These are phyloP conservation scores for Oxyria digyna DNA, from an alignment of 148 eudicot genomes.

Conservation along the genomic window DNA sequence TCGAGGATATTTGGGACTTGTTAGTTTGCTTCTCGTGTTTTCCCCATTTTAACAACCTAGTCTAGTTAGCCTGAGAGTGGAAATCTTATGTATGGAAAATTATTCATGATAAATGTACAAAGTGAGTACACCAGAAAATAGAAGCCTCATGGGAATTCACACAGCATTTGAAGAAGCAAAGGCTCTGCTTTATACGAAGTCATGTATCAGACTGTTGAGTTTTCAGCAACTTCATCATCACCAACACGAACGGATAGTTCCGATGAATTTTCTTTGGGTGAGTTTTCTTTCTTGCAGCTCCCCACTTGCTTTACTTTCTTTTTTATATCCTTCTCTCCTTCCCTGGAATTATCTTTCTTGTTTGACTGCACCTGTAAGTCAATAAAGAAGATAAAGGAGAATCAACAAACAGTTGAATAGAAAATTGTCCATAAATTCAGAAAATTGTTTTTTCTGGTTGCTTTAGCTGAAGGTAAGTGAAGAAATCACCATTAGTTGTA, in stretches of 20 bases:
- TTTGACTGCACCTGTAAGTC: conserved; percentile 17
- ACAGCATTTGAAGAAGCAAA: neutral
- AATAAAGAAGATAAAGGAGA: neutral
- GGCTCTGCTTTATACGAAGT: neutral
- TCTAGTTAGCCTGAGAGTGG: neutral
- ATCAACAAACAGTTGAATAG: neutral
- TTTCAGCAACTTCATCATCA: neutral
- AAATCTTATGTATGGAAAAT: neutral
- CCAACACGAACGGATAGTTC: conserved; percentile 6
- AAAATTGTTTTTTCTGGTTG: neutral
- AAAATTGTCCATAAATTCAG: neutral
- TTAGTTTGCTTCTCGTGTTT: too few relatives aligned
- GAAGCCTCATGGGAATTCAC: neutral
- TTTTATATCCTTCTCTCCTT: conserved; percentile 18
- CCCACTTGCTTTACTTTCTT: conserved; percentile 21
- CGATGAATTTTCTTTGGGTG: conserved; percentile 15
- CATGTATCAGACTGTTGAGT: conserved; percentile 10
- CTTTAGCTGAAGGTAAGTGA: neutral
- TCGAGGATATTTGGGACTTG: too few relatives aligned
- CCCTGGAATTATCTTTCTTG: conserved; percentile 22
- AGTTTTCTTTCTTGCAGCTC: conserved; percentile 13
- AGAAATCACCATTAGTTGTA: neutral
- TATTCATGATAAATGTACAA: conserved; percentile 8
- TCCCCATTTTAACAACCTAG: neutral
- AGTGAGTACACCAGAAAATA: conserved; percentile 5